Base-by-base conservation (phyloP, 805 yeast species). In the Millerozyma acaciae region DNA sequence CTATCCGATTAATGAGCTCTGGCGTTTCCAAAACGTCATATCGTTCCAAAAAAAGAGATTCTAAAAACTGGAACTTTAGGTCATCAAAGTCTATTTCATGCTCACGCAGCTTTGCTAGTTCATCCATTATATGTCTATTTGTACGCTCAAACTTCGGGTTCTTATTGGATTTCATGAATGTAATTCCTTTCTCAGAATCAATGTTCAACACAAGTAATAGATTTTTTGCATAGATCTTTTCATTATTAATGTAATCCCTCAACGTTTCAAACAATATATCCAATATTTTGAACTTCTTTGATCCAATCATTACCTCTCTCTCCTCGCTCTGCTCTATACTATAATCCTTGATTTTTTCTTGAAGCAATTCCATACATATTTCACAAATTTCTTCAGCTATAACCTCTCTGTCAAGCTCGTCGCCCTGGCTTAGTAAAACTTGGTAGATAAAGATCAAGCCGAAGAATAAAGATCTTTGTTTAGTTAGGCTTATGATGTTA, bases 11-110 rank as follows among this genome's bases (percentile, higher is more conserved):
- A n/a, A 23, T 7, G 15, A n/a, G 10, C 13, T n/a, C 7, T n/a
- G 12, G 21, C 8, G 26, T 19, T 9, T 40, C 43, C 6, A 33
- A 35, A 12, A 28, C 28, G 5, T 34, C 35, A 23, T n/a, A 15
- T n/a, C 39, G 43, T 8, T 57, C 63, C 13, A 38, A 12, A 28
- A 55, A 55, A 0, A 52, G 30, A 15, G 56, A 47, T 38, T 66
- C 70, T 14, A 62, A 40, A 29, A 55, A 55, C 24, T 66, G 70
- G 9, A 62, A 47, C 33, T 56, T 60, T 8, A 66, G 50, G 2
- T 45, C 38, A 0, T 60, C 38, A 34, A 62, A 55, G 19, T 45
- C 54, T 9, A 44, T 23, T 23, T 50, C 55, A 16, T 50, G 42
- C 8, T 37, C 32, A 12, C 43, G 35, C 2, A 50, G 41, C 16